These are phyloP conservation scores for Stellera chamaejasme DNA, from an alignment of 345 rosid species.

Conservation along the genomic window DNA sequence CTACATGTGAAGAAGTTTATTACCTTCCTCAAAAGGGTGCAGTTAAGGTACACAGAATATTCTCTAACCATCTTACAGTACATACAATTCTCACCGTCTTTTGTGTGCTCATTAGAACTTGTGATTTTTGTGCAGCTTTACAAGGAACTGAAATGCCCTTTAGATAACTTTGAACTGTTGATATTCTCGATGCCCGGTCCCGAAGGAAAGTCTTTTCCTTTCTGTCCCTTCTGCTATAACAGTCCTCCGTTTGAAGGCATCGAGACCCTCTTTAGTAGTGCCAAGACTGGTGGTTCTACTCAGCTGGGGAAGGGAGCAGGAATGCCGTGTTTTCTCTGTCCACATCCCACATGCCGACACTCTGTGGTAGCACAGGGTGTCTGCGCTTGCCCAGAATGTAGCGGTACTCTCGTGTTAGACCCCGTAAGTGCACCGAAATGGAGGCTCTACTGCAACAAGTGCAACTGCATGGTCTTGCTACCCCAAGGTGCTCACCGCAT, in stretches of 20 bases:
- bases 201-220: constrained; percentile 90
- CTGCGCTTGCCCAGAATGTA: constrained; percentile 96
- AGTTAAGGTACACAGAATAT: constrained; percentile 49
- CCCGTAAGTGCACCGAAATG: constrained; percentile 89
- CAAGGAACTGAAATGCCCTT: constrained; percentile 89
- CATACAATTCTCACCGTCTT: too few relatives aligned
- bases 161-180: constrained; percentile 91
- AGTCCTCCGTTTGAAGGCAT: constrained; percentile 92
- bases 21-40: constrained; percentile 90
- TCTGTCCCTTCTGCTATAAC: constrained; percentile 89
- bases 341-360: constrained; percentile 83
- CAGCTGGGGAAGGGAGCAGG: constrained; percentile 71
- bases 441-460: constrained; percentile 90
- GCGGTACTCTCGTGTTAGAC: constrained; percentile 80
- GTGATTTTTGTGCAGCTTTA: constrained; percentile 50
- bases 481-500: constrained; percentile 94
- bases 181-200: constrained; percentile 85
- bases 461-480: constrained; percentile 84
- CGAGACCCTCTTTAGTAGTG: constrained; percentile 45
- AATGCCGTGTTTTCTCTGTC: constrained; percentile 94
- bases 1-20: constrained; percentile 92
- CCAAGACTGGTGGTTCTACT: constrained; percentile 29
- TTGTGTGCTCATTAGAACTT: too few relatives aligned
- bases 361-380: constrained; percentile 85
- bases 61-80: too few relatives aligned